Base-by-base conservation (phyloP, 495 filamentous ascomycete species). In the Chaetomium tenue region DNA sequence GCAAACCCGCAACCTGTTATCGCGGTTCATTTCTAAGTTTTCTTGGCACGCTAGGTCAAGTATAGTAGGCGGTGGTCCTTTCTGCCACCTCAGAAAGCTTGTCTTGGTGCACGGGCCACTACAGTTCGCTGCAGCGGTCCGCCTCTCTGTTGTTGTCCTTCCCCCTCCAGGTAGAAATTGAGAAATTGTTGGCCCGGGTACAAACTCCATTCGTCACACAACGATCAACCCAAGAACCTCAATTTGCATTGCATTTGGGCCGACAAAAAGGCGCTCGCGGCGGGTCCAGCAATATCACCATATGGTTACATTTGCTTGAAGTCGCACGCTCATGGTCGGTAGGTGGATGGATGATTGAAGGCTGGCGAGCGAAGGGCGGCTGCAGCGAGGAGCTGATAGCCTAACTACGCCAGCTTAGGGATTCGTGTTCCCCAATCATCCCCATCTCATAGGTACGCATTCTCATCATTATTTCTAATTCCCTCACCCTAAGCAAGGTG, bases 401-500 rank as follows among this genome's bases (percentile, higher is more conserved):
- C 33, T 37, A 8, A 37, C 55, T 20, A 28, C 33, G 46, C n/a
- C 30, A 40, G 20, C 20, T 26, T n/a, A 33, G 51, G 54, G 22
- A 11, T 42, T 57, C 2, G 40, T 44, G 11, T 37, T 37, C 40
- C 13, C 13, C 13, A 2, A 50, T 23, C 46, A 4, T n/a, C 46
- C 18, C 46, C 6, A 20, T 11, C 5, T 11, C 46, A 23, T 23
- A 50, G 46, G 20, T 50, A 67, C 66, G 51, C 23, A 18, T 23
- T 68, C 37, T 33, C 48, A 28, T 67, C 58, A 59, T 25, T 22
- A 11, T 48, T n/a, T 47, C 40, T 46, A 26, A 60, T 40, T 16
- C 12, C 56, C 58, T 26, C 20, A 20, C 13, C 40, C 33, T 39
- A 47, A 40, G 6, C 51, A 53, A 40, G 5, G 63, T 72, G 81